Conservation (phyloP, 441 rosid genomes). For the Gossypium lobatum region DNA sequence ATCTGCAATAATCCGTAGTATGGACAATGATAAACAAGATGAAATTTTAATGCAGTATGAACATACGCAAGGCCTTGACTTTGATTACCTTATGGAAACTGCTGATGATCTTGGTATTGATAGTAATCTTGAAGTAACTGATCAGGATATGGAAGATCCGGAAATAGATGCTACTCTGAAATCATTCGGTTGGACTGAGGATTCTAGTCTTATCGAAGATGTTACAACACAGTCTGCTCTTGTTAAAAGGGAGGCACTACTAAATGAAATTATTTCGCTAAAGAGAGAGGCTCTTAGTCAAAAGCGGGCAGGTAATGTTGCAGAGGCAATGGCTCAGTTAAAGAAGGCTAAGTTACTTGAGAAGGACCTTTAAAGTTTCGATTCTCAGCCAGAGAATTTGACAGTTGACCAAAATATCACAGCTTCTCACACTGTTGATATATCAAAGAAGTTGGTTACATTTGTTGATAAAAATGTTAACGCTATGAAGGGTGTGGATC, state of each 20-base stretch:
- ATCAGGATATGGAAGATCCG: conserved; percentile 80
- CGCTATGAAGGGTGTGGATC: conserved; percentile 21
- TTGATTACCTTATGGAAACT: conserved; percentile 40
- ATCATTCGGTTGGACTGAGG: conserved; percentile 80
- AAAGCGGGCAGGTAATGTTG: conserved; percentile 53
- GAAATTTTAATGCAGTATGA: conserved; percentile 35
- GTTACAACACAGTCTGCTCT: conserved; percentile 18
- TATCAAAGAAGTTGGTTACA: conserved; percentile 9
- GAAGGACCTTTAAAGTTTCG: conserved; percentile 41
- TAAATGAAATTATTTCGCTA: conserved; percentile 45
- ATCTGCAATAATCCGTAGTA: conserved; percentile 51
- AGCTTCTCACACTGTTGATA: conserved; percentile 22
- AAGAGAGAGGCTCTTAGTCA: conserved; percentile 63
- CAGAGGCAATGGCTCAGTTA: conserved; percentile 65
- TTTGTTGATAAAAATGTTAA: conserved; percentile 18
- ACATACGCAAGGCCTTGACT: conserved; percentile 31
- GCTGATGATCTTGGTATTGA: conserved; percentile 47
- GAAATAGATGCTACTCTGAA: conserved; percentile 61
- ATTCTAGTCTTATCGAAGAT: conserved; percentile 30
- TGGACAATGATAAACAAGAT: conserved; percentile 59
- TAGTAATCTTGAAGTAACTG: conserved; percentile 71
- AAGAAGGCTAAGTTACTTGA: conserved; percentile 78
- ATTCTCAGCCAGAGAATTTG: conserved; percentile 16
- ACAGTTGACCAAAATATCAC: conserved; percentile 5
- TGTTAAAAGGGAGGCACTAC: conserved; percentile 36